phyloP scores from a whole-genome alignment of 345 rosid species.

The Triadica sebifera region DNA sequence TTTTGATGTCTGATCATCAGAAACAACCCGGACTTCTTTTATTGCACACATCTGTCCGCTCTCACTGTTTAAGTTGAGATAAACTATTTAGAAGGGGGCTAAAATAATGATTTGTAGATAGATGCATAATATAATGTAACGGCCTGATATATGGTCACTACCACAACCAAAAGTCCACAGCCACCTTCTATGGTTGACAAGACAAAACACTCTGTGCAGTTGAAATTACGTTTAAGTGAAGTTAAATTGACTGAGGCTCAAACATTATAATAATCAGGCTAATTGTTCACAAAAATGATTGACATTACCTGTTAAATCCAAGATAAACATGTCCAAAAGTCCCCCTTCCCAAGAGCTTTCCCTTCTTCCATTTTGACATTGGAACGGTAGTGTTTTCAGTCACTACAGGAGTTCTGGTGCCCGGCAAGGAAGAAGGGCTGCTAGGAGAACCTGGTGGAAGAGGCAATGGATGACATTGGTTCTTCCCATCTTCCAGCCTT shows the following conservation, averaged over 20 bases:
- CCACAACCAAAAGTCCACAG: neutral
- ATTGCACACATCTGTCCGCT: conserved; percentile 95
- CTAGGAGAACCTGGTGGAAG: conserved; percentile 90
- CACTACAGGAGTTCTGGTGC: conserved; percentile 41
- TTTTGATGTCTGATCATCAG: conserved; percentile 76
- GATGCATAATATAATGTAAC: neutral
- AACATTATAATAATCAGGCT: neutral
- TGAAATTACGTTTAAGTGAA: neutral
- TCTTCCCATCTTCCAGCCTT: conserved; percentile 57
- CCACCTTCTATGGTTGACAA: neutral
- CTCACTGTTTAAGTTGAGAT: conserved; percentile 47
- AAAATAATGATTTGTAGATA: neutral
- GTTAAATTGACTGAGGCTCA: neutral
- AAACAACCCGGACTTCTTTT: conserved; percentile 82
- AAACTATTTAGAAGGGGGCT: conserved; percentile 19
- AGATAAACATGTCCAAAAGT: conserved; percentile 93
- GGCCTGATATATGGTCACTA: neutral
- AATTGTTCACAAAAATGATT: neutral
- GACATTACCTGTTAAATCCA: conserved; percentile 80
- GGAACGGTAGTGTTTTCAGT: conserved; percentile 35
- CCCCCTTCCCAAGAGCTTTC: conserved; percentile 88
- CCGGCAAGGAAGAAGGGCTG: conserved; percentile 58
- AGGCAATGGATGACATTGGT: conserved; percentile 78
- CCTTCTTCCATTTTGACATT: conserved; percentile 75
- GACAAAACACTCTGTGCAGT: neutral